phyloP scores from a whole-genome alignment of 1,284 basidiomycete genomes.

The Fomitiporia mediterranea region DNA sequence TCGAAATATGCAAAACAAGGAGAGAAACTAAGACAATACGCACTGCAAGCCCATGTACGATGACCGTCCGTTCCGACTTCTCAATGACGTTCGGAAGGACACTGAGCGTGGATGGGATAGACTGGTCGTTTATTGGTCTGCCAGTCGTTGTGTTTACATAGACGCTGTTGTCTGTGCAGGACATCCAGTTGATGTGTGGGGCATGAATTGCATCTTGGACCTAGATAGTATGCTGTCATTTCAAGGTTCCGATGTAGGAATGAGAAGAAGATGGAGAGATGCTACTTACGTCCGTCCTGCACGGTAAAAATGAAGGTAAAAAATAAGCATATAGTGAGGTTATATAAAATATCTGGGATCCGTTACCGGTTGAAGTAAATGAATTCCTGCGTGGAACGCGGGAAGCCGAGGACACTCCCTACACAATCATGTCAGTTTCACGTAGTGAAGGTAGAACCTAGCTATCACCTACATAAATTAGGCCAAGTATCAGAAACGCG shows the following conservation, averaged over 20 bases:
- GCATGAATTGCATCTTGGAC: constrained; percentile 60
- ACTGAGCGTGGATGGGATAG: constrained; percentile 35
- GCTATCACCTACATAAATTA: constrained; percentile 28
- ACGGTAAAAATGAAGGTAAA: constrained; percentile 19
- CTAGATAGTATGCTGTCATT: constrained; percentile 25
- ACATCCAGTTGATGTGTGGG: constrained; percentile 48
- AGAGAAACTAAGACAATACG: too few relatives aligned
- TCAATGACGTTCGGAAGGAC: constrained; percentile 38
- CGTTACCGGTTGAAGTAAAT: constrained; percentile 35
- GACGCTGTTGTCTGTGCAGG: constrained; percentile 41
- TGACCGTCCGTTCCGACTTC: constrained; percentile 36
- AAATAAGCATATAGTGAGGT: constrained; percentile 8
- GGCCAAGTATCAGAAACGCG: constrained; percentile 35
- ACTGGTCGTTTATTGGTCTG: constrained; percentile 30
- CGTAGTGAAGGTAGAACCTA: not conserved
- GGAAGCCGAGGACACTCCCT: constrained; percentile 56
- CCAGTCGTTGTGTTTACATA: constrained; percentile 40
- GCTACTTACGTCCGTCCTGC: constrained; percentile 36
- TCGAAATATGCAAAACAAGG: too few relatives aligned
- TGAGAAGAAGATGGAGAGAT: too few relatives aligned
- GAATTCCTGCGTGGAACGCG: constrained; percentile 49
- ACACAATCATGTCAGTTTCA: constrained; percentile 25
- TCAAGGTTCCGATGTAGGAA: too few relatives aligned
- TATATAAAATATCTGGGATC: not conserved
- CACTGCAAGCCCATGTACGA: constrained; percentile 31